Base-by-base conservation (phyloP, 441 rosid genomes). In the Gossypium lobatum region DNA sequence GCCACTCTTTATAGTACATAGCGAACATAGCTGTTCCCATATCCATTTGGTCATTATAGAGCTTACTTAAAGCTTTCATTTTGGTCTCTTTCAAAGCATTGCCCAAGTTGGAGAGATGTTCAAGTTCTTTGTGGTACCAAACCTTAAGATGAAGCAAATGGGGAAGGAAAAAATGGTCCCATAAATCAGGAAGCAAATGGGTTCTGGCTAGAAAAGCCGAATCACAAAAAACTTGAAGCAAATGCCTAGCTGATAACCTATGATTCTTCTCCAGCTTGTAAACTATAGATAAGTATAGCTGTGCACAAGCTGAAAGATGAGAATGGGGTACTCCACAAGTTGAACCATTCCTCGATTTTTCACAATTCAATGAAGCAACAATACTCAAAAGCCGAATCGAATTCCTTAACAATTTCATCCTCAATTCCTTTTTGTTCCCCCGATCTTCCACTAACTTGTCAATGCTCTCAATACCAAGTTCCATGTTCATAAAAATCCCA, bases 91-190 rank as follows among this genome's bases (percentile, higher is more conserved):
- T 81, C 37, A 78, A 79, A 23, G 73, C 69, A 50, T 61, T 31
- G 4, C 25, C 66, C 0, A 76, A 76, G 52, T 72, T 80, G 6
- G 85, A 79, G 6, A 86, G 66, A 34, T 63, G 53, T 52, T 87
- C 85, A 10, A 84, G 82, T 53, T 89, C 91, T 45, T 77, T 68
- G 11, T 69, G 84, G 78, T 81, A 80, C 94, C 94, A 89, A 61
- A 89, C 81, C 80, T 84, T 85, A 4, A 89, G 81, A 64, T 89
- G 93, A 57, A 86, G 91, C 62, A 89, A 88, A 71, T 87, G 94
- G 2, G 94, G 94, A 58, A 87, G 88, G 52, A 88, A 85, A 57
- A 87, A 78, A 80, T 87, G 88, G 52, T 86, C 88, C 94, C 94
- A 87, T 3, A 89, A 80, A 81, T 89, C 89, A 28, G 89, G 85